phyloP scores from a whole-genome alignment of 768 basidiomycete genomes.

The Leccinum barrowsii region DNA sequence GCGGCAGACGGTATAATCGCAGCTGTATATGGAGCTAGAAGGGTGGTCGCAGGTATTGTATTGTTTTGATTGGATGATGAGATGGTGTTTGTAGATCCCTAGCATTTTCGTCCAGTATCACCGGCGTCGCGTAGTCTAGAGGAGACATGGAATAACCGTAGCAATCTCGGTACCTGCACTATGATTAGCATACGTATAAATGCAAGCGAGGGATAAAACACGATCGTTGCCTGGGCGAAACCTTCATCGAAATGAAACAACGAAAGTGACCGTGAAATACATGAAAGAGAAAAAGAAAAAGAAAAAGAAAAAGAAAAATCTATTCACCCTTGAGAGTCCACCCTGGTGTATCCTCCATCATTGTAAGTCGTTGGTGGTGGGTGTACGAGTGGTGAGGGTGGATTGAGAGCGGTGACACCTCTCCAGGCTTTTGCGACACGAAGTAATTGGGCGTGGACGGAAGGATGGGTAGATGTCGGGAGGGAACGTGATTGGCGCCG shows the following conservation, averaged over 20 bases:
- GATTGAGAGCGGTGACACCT: constrained; percentile 57
- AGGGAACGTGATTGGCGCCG: constrained; percentile 37
- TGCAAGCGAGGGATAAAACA: constrained; percentile 9
- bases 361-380: constrained; percentile 24
- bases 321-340: constrained; percentile 30
- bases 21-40: constrained; percentile 63
- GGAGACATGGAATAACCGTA: constrained; percentile 29
- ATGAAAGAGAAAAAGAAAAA: no score
- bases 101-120: constrained; percentile 30
- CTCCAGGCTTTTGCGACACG: constrained; percentile 63
- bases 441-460: constrained; percentile 49
- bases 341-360: constrained; percentile 20
- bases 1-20: constrained; percentile 60
- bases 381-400: constrained; percentile 17
- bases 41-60: constrained; percentile 48
- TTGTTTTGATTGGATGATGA: constrained; percentile 47
- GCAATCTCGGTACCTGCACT: constrained; percentile 24
- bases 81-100: constrained; percentile 31
- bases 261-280: not conserved
- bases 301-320: not conserved
- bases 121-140: constrained; percentile 33
- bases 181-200: constrained; percentile 16
- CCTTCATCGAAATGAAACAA: constrained; percentile 1
- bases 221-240: constrained; percentile 14
- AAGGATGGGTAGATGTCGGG: constrained; percentile 28